phyloP scores from a whole-genome alignment of 306 rosid species.

The Citrullus mucosospermus region DNA sequence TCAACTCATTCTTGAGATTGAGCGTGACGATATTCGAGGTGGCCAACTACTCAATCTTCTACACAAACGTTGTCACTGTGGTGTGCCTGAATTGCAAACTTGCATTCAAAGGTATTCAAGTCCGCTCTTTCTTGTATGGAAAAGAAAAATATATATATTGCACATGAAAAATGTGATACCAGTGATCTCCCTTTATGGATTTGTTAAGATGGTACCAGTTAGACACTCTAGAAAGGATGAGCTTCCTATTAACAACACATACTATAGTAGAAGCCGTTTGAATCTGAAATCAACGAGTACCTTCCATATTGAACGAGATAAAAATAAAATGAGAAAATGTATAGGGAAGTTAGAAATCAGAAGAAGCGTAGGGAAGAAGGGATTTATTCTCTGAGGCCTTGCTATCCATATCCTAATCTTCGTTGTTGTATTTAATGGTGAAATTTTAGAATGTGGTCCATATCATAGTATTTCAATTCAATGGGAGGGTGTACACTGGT shows the following conservation, averaged over 20 bases:
- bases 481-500: not conserved
- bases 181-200: not conserved
- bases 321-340: not conserved
- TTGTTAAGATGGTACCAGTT: not conserved
- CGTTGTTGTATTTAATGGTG: not conserved
- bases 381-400: not conserved
- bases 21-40: slow-evolving; percentile 70
- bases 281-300: not conserved
- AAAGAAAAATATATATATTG: not conserved
- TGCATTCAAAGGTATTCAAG: slow-evolving; percentile 71
- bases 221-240: not conserved
- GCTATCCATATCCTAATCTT: not conserved
- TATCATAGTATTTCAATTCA: not conserved
- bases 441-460: not conserved
- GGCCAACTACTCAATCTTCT: slow-evolving; percentile 86
- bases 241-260: not conserved
- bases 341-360: not conserved
- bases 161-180: not conserved
- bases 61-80: slow-evolving; percentile 85
- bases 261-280: not conserved
- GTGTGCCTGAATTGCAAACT: slow-evolving; percentile 92
- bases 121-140: slow-evolving; percentile 2
- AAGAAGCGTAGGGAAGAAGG: not conserved
- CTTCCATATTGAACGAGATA: not conserved
- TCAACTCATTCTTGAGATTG: slow-evolving; percentile 73